A percentile compares a stretch with the other conserved stretches of the same genome.
phyloP scores from a whole-genome alignment of 176 grass and related monocot genomes.

The Triticum urartu region DNA sequence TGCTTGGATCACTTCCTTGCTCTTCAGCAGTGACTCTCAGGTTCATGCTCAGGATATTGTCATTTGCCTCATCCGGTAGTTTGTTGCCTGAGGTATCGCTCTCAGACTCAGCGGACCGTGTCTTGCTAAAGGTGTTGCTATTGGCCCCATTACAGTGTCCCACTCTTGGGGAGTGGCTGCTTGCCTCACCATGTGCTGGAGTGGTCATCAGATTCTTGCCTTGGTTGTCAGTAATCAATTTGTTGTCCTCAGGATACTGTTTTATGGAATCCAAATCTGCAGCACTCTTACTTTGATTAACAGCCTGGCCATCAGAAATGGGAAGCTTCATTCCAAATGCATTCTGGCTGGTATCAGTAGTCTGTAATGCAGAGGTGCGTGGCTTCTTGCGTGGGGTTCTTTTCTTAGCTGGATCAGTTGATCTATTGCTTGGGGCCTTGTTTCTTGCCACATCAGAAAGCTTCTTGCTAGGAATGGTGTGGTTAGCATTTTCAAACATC shows the following conservation, averaged over 20 bases:
- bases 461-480: neutral
- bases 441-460: neutral
- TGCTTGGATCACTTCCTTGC: slow-evolving; percentile 17
- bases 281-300: neutral
- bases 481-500: neutral
- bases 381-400: slow-evolving; percentile 9
- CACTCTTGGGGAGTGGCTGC: neutral
- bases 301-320: slow-evolving; percentile 12
- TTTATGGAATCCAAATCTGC: slow-evolving; percentile 36
- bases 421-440: neutral
- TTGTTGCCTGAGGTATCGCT: neutral
- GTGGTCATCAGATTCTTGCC: neutral
- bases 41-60: neutral
- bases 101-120: neutral
- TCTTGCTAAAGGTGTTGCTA: neutral
- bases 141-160: neutral
- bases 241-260: slow-evolving; percentile 25
- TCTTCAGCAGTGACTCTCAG: neutral
- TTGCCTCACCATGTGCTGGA: neutral
- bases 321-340: slow-evolving; percentile 1
- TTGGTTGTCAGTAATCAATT: neutral
- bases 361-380: neutral
- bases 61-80: neutral
- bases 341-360: slow-evolving; percentile 1
- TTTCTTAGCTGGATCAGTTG: neutral